Percentiles rank a stretch among this genome's conserved stretches.
These are phyloP conservation scores for Ensete ventricosum DNA, from an alignment of 176 grass and related monocot genomes.

Conservation along the genomic window DNA sequence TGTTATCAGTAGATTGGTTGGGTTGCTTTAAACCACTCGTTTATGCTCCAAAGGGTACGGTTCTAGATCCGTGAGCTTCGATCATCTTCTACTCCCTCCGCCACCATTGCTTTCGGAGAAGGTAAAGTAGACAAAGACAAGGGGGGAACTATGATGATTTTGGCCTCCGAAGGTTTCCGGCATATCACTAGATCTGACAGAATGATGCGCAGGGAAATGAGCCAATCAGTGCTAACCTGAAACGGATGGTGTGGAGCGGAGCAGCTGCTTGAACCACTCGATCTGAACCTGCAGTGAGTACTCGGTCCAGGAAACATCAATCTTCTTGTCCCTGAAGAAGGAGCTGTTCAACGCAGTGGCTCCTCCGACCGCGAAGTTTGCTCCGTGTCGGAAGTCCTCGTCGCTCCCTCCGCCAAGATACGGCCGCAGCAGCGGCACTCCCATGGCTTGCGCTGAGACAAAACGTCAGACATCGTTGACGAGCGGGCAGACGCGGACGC, in stretches of 20 bases:
- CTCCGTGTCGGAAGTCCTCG: slow-evolving; percentile 46
- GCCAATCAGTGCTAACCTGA: neutral
- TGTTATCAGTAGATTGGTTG: no score
- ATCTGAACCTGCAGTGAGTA: slow-evolving; percentile 62
- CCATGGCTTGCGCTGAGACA: slow-evolving; percentile 40
- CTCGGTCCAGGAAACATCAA: slow-evolving; percentile 26
- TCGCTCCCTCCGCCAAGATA: slow-evolving; percentile 36
- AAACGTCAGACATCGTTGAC: neutral
- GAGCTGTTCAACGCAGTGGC: slow-evolving; percentile 50
- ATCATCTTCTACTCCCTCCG: no score
- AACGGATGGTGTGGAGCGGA: slow-evolving; percentile 14
- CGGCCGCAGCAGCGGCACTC: slow-evolving; percentile 33
- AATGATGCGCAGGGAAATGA: no score
- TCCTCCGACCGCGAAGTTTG: slow-evolving; percentile 73
- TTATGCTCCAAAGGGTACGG: no score
- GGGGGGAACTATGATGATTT: no score
- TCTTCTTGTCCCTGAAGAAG: slow-evolving; percentile 37
- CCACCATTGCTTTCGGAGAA: no score
- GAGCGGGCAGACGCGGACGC: no score
- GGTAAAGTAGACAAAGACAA: no score
- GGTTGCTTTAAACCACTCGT: no score
- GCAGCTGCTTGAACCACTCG: slow-evolving; percentile 52
- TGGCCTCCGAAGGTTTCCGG: no score
- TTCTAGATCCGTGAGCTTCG: no score
- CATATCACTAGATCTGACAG: no score